Base-by-base conservation (phyloP, 2,329 filamentous ascomycete genomes). In the Aspergillus hiratsukae region DNA sequence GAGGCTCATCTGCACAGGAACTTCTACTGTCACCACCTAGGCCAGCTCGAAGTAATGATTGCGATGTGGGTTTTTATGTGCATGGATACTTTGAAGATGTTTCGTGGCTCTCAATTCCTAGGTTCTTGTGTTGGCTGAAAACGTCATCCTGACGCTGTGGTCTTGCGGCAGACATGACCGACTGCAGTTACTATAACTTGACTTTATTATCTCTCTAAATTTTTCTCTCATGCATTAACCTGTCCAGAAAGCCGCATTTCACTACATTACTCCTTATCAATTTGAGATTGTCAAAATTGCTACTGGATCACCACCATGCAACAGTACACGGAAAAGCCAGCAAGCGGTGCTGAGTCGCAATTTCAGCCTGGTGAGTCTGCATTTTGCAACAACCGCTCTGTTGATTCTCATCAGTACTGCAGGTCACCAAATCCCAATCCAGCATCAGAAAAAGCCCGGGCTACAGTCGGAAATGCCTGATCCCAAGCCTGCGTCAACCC, bases 401-500 rank as follows among this genome's bases (percentile, higher is more conserved):
- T 10, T 19, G 9, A 29, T 41, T 27, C 29, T 48, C 21, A 55
- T 11, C 19, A 35, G 21, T 45, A 8, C n/a, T 53, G 14, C 49
- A 80, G 81, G 80, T 41, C 76, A 83, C 63, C 67, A 78, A 58
- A 71, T 80, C 10, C 79, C 79, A 1, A 75, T 85, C 48, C 76
- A 80, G 35, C 74, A 84, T 60, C 79, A 85, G 63, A 64, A 76
- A 43, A 74, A 75, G 25, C 82, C 83, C 0, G 83, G 83, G 8
- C 75, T 78, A 17, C 77, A 87, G 60, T 71, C 76, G 28, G 72
- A 83, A 19, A 78, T 91, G 76, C 70, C 80, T 48, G 74, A 81
- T 21, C 80, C 79, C 1, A 77, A 82, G 54, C 86, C 88, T 1
- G 76, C 82, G 48, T 84, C 82, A 55, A 84, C 87, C 54, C 78